Evolutionary conservation across 2,329 filamentous ascomycete species (phyloP), one percentile per base, ranked within the genome.

Genomic region (Anisogramma anomala): DNA sequence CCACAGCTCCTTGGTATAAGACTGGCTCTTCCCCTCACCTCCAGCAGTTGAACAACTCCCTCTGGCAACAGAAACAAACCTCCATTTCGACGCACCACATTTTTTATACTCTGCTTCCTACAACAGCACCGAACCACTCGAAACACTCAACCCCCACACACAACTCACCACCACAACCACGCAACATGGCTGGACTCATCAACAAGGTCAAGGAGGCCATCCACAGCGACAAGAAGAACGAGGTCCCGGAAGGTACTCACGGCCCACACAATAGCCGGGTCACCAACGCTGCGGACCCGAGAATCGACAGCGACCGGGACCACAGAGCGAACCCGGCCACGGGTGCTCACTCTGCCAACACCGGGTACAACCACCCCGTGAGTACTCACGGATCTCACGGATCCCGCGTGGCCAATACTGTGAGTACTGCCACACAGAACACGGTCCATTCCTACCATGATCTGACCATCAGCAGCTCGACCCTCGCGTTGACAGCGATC

Each of bases 171-270:
- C 7, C 17, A 17, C 31, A 51, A 48, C 39, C 44, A 53, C 35
- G 43, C 63, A 74, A 47, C 54, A 77, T 76, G 72, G 73, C 72
- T 58, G 59, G 60, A 51, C 61, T 77, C 53, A 58, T 74, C 55
- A 69, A 76, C 65, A 76, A 76, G 61, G 66, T 74, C 57, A 76
- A 76, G 67, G 70, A 75, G 3, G 69, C 63, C 48, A 56, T 75
- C 44, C 54, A 62, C 52, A 59, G 63, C 47, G 63, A 69, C 58
- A 62, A 67, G 52, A 41, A 53, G 50, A 28, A 52, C 44, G 49
- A 57, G 41, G 31, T 53, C 9, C 56, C 59, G 6, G 28, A 47
- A 41, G 54, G 56, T n/a, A 46, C 48, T 6, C 48, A 56, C 36
- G 60, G 61, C 4, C 55, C 58, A 8, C 57, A 65, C 44, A 36